Evolutionary conservation across 1,284 basidiomycete species (phyloP), one percentile per base, ranked within the genome.

Genomic region (Tylopilus sp.): DNA sequence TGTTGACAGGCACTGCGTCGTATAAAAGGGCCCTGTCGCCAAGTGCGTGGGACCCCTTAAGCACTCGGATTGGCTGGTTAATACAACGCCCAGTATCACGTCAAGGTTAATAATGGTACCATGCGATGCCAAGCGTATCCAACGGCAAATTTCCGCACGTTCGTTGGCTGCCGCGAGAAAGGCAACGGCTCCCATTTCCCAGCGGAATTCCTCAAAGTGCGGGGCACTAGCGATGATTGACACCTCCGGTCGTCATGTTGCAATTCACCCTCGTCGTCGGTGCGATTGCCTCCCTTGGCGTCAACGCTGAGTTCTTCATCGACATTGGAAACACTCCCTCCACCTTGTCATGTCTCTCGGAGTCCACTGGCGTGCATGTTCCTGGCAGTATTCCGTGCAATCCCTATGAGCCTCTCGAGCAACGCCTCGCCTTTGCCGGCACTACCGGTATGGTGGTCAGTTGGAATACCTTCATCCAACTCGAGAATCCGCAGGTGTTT

Each of bases 291-390:
- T n/a, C 63, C 12, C 48, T 62, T 4, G 31, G 49, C 31, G 48
- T 46, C 13, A 23, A 47, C 4, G 57, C 63, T 10, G 59, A 65
- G 41, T 48, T 49, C 30, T 48, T 49, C 30, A 57, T 64, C 33
- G 54, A 64, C 16, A 37, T 58, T 3, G 37, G 51, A 36, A 44
- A 57, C 29, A 42, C 2, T 3, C 12, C 31, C 4, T 23, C 35
- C 12, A 53, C 46, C 1, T 46, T 31, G 10, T 55, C 63, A 2
- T 63, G 60, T 39, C 41, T 63, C 10, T 51, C 58, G 35, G 59
- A 65, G 48, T 63, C 61, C 2, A 63, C 55, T 0, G 61, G 61
- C 12, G 61, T 64, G 19, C 61, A 63, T 8, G 47, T 65, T n/a
- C 63, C 61, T 30, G 61, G 63, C 4, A 49, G 21, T 6, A 23